Percentiles rank a stretch among this genome's conserved stretches.
These are phyloP conservation scores for Ceratocystis destructans DNA, from an alignment of 2,329 filamentous ascomycete genomes.

Conservation along the genomic window DNA sequence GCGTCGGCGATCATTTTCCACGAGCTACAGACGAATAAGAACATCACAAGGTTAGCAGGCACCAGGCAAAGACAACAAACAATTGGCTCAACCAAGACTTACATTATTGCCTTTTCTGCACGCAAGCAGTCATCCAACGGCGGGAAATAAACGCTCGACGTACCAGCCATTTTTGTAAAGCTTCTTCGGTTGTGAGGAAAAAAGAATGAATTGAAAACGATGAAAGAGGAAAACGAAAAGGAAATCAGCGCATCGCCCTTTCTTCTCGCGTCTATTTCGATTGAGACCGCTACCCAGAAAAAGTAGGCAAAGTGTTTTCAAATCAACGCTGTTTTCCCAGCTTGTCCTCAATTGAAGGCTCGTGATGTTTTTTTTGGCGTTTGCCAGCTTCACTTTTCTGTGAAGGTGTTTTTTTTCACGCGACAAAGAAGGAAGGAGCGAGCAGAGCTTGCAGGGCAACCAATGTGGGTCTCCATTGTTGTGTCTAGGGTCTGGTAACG, in stretches of 20 bases:
- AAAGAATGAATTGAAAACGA: background rate
- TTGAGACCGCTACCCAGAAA: background rate
- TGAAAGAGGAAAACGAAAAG: background rate
- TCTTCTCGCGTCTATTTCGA: background rate
- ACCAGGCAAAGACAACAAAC: background rate
- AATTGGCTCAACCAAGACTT: constrained; percentile 28
- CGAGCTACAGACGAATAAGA: constrained; percentile 32
- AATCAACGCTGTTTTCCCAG: background rate
- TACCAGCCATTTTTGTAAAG: constrained; percentile 48
- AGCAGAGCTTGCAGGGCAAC: constrained; percentile 2
- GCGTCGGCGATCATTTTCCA: constrained; percentile 48
- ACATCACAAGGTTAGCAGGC: background rate
- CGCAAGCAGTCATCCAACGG: constrained; percentile 73
- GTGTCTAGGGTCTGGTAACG: background rate
- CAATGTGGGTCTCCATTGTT: background rate
- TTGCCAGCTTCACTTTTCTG: background rate
- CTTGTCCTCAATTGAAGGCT: background rate
- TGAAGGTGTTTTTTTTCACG: constrained; percentile 8
- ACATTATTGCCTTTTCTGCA: constrained; percentile 70
- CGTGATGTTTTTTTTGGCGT: constrained; percentile 12
- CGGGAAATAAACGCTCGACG: constrained; percentile 65
- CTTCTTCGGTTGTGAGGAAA: background rate
- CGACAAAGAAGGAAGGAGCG: background rate
- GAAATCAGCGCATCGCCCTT: constrained; percentile 11
- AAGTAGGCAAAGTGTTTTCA: background rate